A percentile compares a stretch with the other conserved stretches of the same genome.
These are phyloP conservation scores for Calocybe indica DNA, from an alignment of 768 basidiomycete genomes.

Conservation along the genomic window DNA sequence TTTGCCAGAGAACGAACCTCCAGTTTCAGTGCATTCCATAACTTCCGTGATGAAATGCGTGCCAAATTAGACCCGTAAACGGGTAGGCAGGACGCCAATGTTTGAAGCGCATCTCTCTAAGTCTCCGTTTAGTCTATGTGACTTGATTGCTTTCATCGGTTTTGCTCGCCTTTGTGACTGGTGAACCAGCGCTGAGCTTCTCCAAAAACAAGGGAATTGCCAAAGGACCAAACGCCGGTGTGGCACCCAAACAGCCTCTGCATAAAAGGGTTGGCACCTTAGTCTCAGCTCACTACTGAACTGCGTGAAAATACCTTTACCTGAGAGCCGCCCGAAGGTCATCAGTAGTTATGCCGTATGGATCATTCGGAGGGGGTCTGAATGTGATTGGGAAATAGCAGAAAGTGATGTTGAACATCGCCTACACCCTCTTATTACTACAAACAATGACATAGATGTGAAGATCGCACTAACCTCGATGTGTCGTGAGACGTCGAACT, in stretches of 20 bases:
- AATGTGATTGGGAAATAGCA: constrained; percentile 99
- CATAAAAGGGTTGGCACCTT: background rate
- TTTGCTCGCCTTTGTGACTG: constrained; percentile 66
- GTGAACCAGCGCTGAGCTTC: constrained; percentile 80
- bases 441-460: background rate
- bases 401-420: constrained; percentile 90
- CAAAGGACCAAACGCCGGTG: constrained; percentile 74
- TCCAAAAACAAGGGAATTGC: constrained; percentile 89
- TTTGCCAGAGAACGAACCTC: constrained; percentile 49
- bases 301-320: constrained; percentile 26
- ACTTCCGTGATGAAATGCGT: constrained; percentile 56
- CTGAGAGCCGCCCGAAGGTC: constrained; percentile 73
- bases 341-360: constrained; percentile 85
- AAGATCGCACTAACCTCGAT: constrained; percentile 58
- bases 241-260: constrained; percentile 71
- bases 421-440: constrained; percentile 35
- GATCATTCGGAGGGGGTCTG: constrained; percentile 88
- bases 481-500: constrained; percentile 73
- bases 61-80: constrained; percentile 70
- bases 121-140: background rate
- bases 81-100: constrained; percentile 73
- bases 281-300: background rate
- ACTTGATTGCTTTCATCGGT: background rate
- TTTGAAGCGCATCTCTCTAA: constrained; percentile 84
- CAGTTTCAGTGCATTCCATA: constrained; percentile 90